Evolutionary conservation across 495 filamentous ascomycete genomes (phyloP), one percentile per base, ranked within the genome.

Genomic region (Podospora tetraspora): DNA sequence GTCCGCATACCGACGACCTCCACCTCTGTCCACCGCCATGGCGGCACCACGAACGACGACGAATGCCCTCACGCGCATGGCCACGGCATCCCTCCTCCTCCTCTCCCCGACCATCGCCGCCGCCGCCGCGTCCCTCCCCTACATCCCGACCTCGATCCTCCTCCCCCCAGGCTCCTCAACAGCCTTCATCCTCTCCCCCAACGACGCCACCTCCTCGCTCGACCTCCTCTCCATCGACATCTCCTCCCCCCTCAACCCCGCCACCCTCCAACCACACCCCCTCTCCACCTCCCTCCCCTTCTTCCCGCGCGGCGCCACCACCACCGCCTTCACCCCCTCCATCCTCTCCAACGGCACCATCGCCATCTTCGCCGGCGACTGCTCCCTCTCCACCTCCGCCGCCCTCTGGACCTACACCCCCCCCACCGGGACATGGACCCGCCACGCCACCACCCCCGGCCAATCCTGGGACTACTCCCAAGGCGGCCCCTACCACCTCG

Each of bases 111-210:
- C 43, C 1, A n/a, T 34, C 25, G 21, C 63, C 58, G 62, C 34
- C 58, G 62, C 34, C 59, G 52, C 52, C 27, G 63, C 70, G 22
- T 24, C 83, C 66, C 80, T 92, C 25, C 92, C 91, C 32, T 96
- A 96, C 81, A 87, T 85, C 25, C 91, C 93, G 0, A 91, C 93
- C 0, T 84, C 82, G 24, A 83, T 94, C 59, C 81, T 91, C 34
- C 80, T 89, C 5, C 75, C 85, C 12, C 66, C 67, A 16, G 72
- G 64, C 25, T 57, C 62, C 52, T 58, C 25, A 61, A 73, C 37
- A 56, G 80, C 76, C 37, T 94, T 93, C 74, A 80, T 93, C 66
- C 85, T 94, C 68, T 70, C 82, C 5, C 77, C 78, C 2, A 72
- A 81, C 75, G 68, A 78, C 80, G 66, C 80, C 43, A 52, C 43